Evolutionary conservation across 2,329 filamentous ascomycete genomes (phyloP), one percentile per base, ranked within the genome.

Genomic region (Xylariaceae sp.): DNA sequence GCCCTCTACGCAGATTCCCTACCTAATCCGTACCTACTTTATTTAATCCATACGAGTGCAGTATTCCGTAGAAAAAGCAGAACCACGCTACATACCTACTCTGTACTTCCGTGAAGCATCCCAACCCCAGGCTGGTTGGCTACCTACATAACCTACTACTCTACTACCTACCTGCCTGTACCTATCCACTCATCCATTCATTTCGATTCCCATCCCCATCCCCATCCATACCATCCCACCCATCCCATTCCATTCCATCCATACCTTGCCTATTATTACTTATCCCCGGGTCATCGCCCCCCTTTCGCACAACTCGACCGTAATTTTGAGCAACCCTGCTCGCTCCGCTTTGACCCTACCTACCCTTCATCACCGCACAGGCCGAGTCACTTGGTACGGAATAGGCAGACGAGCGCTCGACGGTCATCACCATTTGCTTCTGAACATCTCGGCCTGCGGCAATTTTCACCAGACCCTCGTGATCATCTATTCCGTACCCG

Each of bases 221-320:
- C 37, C 37, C 37, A 42, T 13, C 37, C 9, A 9, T 42, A 9
- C 37, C 37, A 10, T 13, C 37, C 37, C 7, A 9, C 37, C 37
- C 7, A 30, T 30, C 23, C 23, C 23, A 30, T 30, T 5, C 47
- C 48, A 30, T n/a, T 15, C 44, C 10, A 47, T 47, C 44, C 15
- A 30, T 10, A 39, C 51, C 23, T 51, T 59, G 61, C 51, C 50
- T 37, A 35, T 52, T 47, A 48, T 39, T 8, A 23, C 34, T 45
- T 53, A 62, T 55, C 51, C 49, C 55, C 47, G 57, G 57, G 44
- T 54, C 51, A 60, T 35, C 55, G 54, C 54, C 60, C 57, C 55
- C 50, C 44, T 59, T 60, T 56, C 60, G 53, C 62, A 64, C 58
- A 64, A 59, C 45, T 56, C 60, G 62, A 51, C 58, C 56, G 58